These are phyloP conservation scores for Syzygium jambos DNA, from an alignment of 345 rosid species.

Conservation along the genomic window DNA sequence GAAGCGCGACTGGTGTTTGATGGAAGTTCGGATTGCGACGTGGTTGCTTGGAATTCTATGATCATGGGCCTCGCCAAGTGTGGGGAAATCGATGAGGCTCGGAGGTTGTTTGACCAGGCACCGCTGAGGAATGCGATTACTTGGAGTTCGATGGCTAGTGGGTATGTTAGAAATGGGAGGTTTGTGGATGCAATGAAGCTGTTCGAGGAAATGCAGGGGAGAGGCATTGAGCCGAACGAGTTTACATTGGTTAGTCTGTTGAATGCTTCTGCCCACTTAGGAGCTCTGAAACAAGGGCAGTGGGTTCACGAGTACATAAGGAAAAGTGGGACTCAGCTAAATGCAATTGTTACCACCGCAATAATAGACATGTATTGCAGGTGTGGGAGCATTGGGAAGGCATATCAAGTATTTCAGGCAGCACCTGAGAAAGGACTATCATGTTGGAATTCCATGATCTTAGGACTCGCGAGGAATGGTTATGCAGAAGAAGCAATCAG, in stretches of 20 bases:
- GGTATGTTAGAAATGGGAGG: constrained; percentile 52
- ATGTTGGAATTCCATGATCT: constrained; percentile 82
- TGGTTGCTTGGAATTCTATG: constrained; percentile 71
- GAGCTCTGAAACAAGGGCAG: constrained; percentile 61
- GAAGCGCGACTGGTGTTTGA: constrained; percentile 47
- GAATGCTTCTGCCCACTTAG: constrained; percentile 55
- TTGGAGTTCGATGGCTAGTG: constrained; percentile 77
- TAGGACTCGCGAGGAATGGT: constrained; percentile 66
- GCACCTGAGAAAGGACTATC: constrained; percentile 32
- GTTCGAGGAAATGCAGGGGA: constrained; percentile 42
- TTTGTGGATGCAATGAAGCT: constrained; percentile 48
- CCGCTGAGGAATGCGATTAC: constrained; percentile 31
- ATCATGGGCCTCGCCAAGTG: constrained; percentile 48
- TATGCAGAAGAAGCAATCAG: constrained; percentile 37
- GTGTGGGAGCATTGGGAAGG: constrained; percentile 49
- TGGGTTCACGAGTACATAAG: constrained; percentile 59
- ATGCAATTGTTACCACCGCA: constrained; percentile 49
- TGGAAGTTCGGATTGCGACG: constrained; percentile 28
- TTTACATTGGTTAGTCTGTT: constrained; percentile 72
- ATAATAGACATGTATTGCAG: constrained; percentile 74
- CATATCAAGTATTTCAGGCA: constrained; percentile 31
- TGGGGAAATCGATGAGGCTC: constrained; percentile 46
- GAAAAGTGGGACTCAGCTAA: constrained; percentile 33
- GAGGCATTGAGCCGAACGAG: constrained; percentile 35
- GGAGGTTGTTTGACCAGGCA: constrained; percentile 48